phyloP scores from a whole-genome alignment of 202 grass and related monocot species.

The Elaeis oleifera region DNA sequence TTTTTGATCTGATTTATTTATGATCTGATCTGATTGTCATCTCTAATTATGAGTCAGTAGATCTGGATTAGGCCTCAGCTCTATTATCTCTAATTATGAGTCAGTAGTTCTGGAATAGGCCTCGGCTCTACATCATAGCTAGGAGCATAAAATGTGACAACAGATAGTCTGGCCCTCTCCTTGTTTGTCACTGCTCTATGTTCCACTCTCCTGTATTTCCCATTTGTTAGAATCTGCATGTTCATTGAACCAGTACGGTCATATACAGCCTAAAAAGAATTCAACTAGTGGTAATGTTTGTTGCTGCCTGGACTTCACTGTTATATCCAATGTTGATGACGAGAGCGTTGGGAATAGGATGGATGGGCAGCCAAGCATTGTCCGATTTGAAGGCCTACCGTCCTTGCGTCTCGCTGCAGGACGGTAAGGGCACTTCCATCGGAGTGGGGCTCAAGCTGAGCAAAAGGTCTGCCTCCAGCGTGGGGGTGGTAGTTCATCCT shows the following conservation, averaged over 20 bases:
- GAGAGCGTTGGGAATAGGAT: conserved; percentile 38
- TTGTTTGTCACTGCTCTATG: conserved; percentile 57
- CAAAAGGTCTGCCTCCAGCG: conserved; percentile 56
- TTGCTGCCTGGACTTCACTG: conserved; percentile 29
- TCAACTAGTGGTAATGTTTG: too few relatives aligned
- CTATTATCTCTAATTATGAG: too few relatives aligned
- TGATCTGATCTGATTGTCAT: too few relatives aligned
- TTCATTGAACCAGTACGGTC: too few relatives aligned
- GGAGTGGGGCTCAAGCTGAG: conserved; percentile 71
- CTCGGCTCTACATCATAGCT: conserved; percentile 59
- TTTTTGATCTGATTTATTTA: too few relatives aligned
- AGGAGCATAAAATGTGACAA: conserved; percentile 83
- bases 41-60: too few relatives aligned
- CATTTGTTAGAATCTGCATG: conserved; percentile 61
- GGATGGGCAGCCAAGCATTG: conserved; percentile 45
- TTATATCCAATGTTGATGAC: conserved; percentile 85
- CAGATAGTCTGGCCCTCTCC: conserved; percentile 40
- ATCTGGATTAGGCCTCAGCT: too few relatives aligned
- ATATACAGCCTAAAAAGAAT: too few relatives aligned
- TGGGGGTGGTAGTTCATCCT: conserved; percentile 83
- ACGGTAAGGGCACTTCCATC: conserved; percentile 81
- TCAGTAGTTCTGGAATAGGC: conserved; percentile 57
- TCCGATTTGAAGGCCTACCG: conserved; percentile 57
- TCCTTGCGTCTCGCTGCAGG: conserved; percentile 62
- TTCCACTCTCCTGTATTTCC: conserved; percentile 87